Evolutionary conservation across 2,329 filamentous ascomycete genomes (phyloP).

Genomic region (Penicillium sp.): DNA sequence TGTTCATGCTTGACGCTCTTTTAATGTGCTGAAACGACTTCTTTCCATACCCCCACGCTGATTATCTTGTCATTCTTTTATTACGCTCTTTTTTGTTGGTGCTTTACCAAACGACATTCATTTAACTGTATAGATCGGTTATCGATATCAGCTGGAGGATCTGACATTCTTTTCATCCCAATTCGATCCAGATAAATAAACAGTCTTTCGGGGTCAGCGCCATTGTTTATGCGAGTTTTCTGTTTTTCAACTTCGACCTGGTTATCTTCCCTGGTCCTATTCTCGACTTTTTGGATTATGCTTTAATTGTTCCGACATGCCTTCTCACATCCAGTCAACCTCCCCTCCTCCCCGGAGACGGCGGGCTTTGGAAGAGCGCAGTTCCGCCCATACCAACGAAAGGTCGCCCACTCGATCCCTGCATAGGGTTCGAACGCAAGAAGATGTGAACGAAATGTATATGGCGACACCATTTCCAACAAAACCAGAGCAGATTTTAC

Average conservation of each 20-base stretch:
- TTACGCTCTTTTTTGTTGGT: background rate
- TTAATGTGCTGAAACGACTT: slow-evolving; percentile 30
- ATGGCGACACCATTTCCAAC: slow-evolving; percentile 48
- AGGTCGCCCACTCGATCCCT: slow-evolving; percentile 37
- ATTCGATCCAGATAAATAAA: slow-evolving; percentile 17
- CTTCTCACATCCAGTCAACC: slow-evolving; percentile 29
- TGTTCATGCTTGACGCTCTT: slow-evolving; percentile 31
- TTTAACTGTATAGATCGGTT: background rate
- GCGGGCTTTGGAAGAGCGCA: slow-evolving; percentile 48
- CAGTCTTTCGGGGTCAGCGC: background rate
- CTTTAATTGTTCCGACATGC: slow-evolving; percentile 28
- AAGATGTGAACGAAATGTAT: slow-evolving; percentile 40
- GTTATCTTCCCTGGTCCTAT: background rate
- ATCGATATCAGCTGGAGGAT: background rate
- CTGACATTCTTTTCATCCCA: slow-evolving; percentile 29
- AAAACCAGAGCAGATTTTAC: slow-evolving; percentile 47
- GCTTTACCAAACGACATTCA: slow-evolving; percentile 11
- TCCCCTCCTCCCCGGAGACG: slow-evolving; percentile 38
- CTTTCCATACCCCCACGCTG: slow-evolving; percentile 18
- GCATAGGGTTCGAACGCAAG: slow-evolving; percentile 34
- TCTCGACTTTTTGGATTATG: background rate
- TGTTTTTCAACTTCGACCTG: background rate
- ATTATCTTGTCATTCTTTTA: slow-evolving; percentile 32
- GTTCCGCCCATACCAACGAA: slow-evolving; percentile 47
- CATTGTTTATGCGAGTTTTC: background rate